These are phyloP conservation scores for Melampsora larici-populina DNA, from an alignment of 1,284 basidiomycete genomes.

Conservation along the genomic window DNA sequence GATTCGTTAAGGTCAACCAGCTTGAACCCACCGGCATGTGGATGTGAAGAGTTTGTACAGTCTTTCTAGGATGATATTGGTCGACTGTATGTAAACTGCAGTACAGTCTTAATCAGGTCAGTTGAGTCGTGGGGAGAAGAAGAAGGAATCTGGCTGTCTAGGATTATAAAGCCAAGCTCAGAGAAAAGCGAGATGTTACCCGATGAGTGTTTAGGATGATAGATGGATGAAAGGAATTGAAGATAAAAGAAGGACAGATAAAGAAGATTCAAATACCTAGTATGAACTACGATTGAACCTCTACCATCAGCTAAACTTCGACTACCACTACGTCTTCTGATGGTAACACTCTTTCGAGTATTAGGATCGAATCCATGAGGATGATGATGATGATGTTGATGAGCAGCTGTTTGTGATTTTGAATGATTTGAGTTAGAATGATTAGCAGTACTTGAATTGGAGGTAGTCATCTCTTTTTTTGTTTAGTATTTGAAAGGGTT, in stretches of 20 bases:
- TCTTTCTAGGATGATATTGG: too few relatives aligned
- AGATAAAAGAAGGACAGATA: neutral
- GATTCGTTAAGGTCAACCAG: neutral
- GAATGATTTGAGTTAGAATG: too few relatives aligned
- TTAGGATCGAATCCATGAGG: too few relatives aligned
- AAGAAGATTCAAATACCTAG: constrained; percentile 10
- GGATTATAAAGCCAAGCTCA: neutral
- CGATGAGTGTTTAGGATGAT: neutral
- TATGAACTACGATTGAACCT: constrained; percentile 31
- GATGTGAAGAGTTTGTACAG: too few relatives aligned
- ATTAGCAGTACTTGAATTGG: too few relatives aligned
- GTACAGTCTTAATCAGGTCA: neutral
- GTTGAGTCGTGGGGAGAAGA: neutral
- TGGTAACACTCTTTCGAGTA: constrained; percentile 14
- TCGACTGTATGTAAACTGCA: neutral
- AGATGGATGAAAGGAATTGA: neutral
- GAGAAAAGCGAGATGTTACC: neutral
- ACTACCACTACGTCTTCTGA: constrained; percentile 31
- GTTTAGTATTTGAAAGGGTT: too few relatives aligned
- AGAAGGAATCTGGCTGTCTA: neutral
- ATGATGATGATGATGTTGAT: too few relatives aligned
- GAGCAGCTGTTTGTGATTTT: too few relatives aligned
- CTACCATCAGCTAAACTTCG: constrained; percentile 10
- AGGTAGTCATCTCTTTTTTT: too few relatives aligned
- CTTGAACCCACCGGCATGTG: too few relatives aligned